Evolutionary conservation across 306 rosid genomes (phyloP).

Genomic region (Castanea mollissima): DNA sequence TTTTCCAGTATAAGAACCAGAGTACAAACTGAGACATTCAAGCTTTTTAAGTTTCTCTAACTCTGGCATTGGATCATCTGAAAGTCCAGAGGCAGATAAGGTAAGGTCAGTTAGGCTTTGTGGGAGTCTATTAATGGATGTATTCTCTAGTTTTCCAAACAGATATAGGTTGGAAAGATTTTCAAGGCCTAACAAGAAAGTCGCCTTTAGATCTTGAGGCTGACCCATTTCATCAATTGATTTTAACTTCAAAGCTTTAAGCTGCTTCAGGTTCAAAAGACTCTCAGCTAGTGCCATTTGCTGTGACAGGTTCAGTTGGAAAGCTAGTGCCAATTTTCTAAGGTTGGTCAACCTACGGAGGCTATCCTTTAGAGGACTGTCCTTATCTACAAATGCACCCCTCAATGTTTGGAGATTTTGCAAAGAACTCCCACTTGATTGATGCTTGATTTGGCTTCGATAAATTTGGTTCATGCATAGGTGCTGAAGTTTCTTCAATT

Average conservation of each 20-base stretch:
- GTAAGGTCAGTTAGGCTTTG: constrained; percentile 27
- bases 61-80: constrained; percentile 27
- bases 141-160: constrained; percentile 8
- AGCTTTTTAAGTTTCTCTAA: constrained; percentile 27
- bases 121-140: constrained; percentile 9
- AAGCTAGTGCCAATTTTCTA: constrained; percentile 30
- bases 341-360: constrained; percentile 28
- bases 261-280: constrained; percentile 9
- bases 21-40: constrained; percentile 12
- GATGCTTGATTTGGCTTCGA: constrained; percentile 17
- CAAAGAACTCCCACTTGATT: background rate
- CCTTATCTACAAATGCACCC: constrained; percentile 33
- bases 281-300: constrained; percentile 8
- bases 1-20: constrained; percentile 22
- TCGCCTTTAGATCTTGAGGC: background rate
- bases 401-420: constrained; percentile 22
- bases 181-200: constrained; percentile 10
- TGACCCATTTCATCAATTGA: constrained; percentile 20
- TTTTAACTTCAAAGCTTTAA: constrained; percentile 12
- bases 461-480: constrained; percentile 18
- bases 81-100: constrained; percentile 34
- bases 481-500: constrained; percentile 16
- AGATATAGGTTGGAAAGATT: constrained; percentile 29
- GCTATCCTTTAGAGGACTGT: constrained; percentile 17
- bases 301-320: constrained; percentile 16